Percentiles rank a stretch among this genome's conserved stretches.
phyloP scores from a whole-genome alignment of 2,329 filamentous ascomycete genomes.

The Davidsoniella neocaledoniae region DNA sequence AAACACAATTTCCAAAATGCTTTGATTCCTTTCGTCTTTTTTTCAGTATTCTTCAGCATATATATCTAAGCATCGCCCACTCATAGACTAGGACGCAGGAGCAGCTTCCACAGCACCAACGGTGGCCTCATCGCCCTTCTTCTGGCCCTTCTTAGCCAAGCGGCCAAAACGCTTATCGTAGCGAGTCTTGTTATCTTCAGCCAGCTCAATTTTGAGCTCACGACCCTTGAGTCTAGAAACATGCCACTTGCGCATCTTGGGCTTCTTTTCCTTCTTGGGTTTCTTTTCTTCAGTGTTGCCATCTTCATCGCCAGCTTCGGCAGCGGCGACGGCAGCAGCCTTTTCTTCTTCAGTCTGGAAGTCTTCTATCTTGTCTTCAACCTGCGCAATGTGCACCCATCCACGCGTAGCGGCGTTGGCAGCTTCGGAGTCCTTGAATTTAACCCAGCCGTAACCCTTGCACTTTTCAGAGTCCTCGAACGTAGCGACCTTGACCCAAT shows the following conservation, averaged over 20 bases:
- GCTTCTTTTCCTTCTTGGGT: conserved; percentile 29
- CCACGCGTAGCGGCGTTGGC: conserved; percentile 58
- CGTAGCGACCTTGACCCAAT: conserved; percentile 74
- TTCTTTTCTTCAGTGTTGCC: conserved; percentile 24
- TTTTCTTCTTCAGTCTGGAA: conserved; percentile 27
- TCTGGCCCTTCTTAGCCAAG: conserved; percentile 15
- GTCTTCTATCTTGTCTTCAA: conserved; percentile 44
- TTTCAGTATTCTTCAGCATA: not conserved
- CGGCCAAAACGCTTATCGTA: conserved; percentile 93
- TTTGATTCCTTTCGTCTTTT: not conserved
- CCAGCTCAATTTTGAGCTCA: conserved; percentile 74
- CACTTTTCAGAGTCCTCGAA: conserved; percentile 97
- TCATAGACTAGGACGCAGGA: conserved; percentile 24
- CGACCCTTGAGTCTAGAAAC: conserved; percentile 72
- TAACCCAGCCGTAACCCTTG: conserved; percentile 93
- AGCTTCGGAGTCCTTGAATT: conserved; percentile 63
- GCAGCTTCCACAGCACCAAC: conserved; percentile 19
- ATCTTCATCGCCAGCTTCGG: conserved; percentile 27
- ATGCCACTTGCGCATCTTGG: conserved; percentile 57
- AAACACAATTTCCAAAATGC: not conserved
- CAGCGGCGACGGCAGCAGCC: conserved; percentile 26
- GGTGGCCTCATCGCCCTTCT: conserved; percentile 5
- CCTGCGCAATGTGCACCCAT: conserved; percentile 55
- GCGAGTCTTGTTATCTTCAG: conserved; percentile 72
- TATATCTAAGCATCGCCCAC: conserved; percentile 18